A percentile compares a stretch with the other conserved stretches of the same genome.
Evolutionary conservation across 2,329 filamentous ascomycete genomes (phyloP).

Genomic region (Pezicula rhizophila): DNA sequence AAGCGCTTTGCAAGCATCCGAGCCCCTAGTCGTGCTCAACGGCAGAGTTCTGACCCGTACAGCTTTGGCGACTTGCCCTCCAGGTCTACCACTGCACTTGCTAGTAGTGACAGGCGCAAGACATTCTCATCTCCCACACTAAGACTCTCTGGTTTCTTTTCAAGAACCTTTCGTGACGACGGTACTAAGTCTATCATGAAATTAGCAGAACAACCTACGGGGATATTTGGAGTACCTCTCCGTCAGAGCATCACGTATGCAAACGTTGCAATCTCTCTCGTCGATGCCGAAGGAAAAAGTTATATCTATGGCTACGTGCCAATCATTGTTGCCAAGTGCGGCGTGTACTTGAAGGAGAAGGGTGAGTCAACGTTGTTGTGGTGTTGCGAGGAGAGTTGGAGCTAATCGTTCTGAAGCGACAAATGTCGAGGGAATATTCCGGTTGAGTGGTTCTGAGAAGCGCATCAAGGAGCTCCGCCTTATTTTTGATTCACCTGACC

Average conservation of each 20-base stretch:
- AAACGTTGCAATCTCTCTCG: conserved; percentile 94
- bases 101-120: background rate
- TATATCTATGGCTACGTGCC: conserved; percentile 99
- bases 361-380: conserved; percentile 48
- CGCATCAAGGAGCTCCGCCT: conserved; percentile 94
- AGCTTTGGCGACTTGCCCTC: too few species aligned
- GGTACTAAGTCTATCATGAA: conserved; percentile 13
- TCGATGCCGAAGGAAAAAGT: conserved; percentile 85
- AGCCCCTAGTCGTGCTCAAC: too few species aligned
- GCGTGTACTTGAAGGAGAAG: conserved; percentile 96
- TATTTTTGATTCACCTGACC: conserved; percentile 87
- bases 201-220: conserved; percentile 41
- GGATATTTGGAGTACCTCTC: conserved; percentile 91
- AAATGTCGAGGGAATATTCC: conserved; percentile 92
- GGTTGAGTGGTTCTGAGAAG: conserved; percentile 91
- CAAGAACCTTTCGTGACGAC: background rate
- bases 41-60: too few species aligned
- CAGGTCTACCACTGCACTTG: background rate
- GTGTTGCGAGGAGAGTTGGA: background rate
- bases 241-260: conserved; percentile 94
- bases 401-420: conserved; percentile 57
- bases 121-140: background rate
- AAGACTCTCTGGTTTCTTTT: background rate
- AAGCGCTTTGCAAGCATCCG: too few species aligned
- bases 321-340: conserved; percentile 96